These are phyloP conservation scores for Salvia sclarea DNA, from an alignment of 305 asterid species.

Conservation along the genomic window DNA sequence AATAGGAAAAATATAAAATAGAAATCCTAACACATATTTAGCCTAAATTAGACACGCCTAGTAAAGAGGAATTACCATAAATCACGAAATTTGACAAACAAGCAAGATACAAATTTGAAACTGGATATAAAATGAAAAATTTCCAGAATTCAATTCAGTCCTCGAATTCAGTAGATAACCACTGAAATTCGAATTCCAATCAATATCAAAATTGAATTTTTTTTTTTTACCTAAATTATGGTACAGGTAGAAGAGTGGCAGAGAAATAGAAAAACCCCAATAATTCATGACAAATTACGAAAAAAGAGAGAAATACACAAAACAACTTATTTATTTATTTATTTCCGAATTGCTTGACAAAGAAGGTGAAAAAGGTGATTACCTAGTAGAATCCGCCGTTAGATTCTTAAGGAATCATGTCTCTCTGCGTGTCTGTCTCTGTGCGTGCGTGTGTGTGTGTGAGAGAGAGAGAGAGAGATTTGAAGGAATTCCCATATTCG, in stretches of 20 bases:
- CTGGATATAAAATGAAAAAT: background rate
- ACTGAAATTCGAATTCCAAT: conserved; percentile 1
- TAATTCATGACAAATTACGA: conserved; percentile 9
- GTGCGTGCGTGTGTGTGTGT: background rate
- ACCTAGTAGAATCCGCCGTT: conserved; percentile 44
- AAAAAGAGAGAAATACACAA: background rate
- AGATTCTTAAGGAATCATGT: conserved; percentile 34
- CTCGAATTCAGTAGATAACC: background rate
- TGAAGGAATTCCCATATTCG: background rate
- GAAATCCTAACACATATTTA: conserved; percentile 18
- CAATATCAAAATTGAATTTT: background rate
- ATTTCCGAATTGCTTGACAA: conserved; percentile 15
- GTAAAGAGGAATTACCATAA: conserved; percentile 3
- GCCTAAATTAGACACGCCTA: conserved; percentile 11
- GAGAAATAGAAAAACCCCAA: conserved; percentile 18
- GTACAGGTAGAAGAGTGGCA: conserved; percentile 5
- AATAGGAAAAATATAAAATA: conserved; percentile 22
- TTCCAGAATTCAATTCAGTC: conserved; percentile 16
- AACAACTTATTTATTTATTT: background rate
- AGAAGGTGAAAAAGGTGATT: conserved; percentile 18
- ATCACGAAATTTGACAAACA: conserved; percentile 20
- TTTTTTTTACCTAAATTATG: conserved; percentile 30
- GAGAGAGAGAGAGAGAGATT: background rate
- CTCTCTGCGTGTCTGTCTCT: conserved; percentile 2
- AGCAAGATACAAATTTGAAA: background rate